These are phyloP conservation scores for Mycena kentingensis DNA, from an alignment of 768 basidiomycete genomes.

Conservation along the genomic window DNA sequence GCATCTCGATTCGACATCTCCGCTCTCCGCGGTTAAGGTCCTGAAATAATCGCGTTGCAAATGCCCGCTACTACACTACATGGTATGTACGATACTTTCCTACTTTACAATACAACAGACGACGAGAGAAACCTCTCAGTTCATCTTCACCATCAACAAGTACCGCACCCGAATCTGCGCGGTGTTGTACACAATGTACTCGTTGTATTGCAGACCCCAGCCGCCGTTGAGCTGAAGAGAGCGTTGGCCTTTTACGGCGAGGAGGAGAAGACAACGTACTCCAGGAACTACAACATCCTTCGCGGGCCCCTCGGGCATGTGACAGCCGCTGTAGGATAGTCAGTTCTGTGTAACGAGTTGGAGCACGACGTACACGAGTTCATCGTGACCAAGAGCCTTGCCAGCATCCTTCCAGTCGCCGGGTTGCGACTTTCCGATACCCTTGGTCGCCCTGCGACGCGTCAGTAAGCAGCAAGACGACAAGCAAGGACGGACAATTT, in stretches of 20 bases:
- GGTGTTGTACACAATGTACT: conserved; percentile 66
- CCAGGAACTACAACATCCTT: conserved; percentile 32
- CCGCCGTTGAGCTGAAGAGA: conserved; percentile 2
- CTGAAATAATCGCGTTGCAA: conserved; percentile 23
- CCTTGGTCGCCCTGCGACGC: conserved; percentile 50
- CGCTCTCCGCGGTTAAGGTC: too few relatives aligned
- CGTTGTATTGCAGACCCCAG: conserved; percentile 19
- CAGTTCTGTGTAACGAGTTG: neutral
- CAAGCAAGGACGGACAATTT: conserved; percentile 37
- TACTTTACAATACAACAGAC: neutral
- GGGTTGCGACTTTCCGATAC: conserved; percentile 55
- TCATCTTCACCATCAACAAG: conserved; percentile 58
- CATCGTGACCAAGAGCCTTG: conserved; percentile 46
- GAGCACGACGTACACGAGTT: conserved; percentile 32
- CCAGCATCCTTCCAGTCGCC: conserved; percentile 62
- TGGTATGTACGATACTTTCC: neutral
- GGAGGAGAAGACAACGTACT: conserved; percentile 34
- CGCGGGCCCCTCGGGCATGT: conserved; percentile 60
- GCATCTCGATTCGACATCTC: too few relatives aligned
- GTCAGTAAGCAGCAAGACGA: neutral
- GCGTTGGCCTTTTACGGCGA: neutral
- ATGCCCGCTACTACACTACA: conserved; percentile 21
- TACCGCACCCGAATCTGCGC: conserved; percentile 61
- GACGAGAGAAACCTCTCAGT: conserved; percentile 4
- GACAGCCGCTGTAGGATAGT: conserved; percentile 40